phyloP scores from a whole-genome alignment of 371 early-diverging fungal species.

The Mycotypha africana region DNA sequence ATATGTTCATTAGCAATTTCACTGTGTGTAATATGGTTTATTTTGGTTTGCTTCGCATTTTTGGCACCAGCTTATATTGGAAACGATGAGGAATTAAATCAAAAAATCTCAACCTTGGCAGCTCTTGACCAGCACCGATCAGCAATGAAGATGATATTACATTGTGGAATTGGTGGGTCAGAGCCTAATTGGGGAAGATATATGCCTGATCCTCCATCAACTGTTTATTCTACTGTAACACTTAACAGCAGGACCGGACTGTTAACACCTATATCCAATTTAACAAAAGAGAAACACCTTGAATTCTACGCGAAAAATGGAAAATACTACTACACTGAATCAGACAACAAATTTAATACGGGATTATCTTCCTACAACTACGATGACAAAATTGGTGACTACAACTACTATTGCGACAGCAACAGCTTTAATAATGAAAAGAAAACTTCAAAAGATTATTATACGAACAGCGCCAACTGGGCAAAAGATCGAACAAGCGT shows the following conservation, averaged over 20 bases:
- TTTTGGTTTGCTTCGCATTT: not conserved
- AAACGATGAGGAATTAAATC: conserved; percentile 1
- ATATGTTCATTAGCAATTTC: conserved; percentile 7
- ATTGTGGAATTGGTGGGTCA: too few relatives aligned
- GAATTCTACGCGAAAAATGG: not conserved
- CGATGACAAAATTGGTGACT: too few relatives aligned
- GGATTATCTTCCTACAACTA: too few relatives aligned
- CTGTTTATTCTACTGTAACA: conserved; percentile 6
- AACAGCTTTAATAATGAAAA: too few relatives aligned
- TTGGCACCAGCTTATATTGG: not conserved
- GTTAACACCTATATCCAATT: conserved; percentile 2
- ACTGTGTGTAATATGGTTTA: conserved; percentile 6
- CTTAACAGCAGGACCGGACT: conserved; percentile 1
- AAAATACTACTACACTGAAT: not conserved
- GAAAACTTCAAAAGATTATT: too few relatives aligned
- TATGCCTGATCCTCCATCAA: conserved; percentile 12
- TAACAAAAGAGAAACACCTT: conserved; percentile 2
- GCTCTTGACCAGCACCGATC: not conserved
- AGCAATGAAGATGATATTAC: too few relatives aligned
- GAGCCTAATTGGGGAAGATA: conserved; percentile 16
- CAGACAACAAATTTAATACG: too few relatives aligned
- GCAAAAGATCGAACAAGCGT: too few relatives aligned
- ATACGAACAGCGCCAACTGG: too few relatives aligned
- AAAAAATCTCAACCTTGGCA: not conserved
- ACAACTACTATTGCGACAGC: too few relatives aligned